A percentile compares a stretch with the other conserved stretches of the same genome.
Evolutionary conservation across 345 rosid species (phyloP).

Genomic region (Eucalyptus cloeziana): DNA sequence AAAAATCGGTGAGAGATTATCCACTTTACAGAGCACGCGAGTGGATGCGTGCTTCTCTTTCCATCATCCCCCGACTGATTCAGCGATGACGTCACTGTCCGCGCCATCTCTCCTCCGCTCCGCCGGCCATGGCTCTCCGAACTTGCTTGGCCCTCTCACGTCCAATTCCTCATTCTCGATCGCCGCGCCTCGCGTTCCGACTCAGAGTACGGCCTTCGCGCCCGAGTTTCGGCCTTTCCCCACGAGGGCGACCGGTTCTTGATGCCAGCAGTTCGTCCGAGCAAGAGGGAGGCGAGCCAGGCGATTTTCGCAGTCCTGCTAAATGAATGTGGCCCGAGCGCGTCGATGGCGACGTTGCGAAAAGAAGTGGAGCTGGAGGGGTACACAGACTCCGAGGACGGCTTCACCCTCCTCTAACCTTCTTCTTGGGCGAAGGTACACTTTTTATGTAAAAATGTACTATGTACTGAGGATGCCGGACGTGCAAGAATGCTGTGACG

Average conservation of each 20-base stretch:
- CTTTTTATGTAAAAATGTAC: not conserved
- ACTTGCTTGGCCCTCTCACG: not conserved
- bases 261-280: not conserved
- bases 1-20: not conserved
- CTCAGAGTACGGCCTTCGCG: not conserved
- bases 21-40: not conserved
- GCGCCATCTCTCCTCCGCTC: not conserved
- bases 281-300: constrained; percentile 42
- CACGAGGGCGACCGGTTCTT: not conserved
- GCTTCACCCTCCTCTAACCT: constrained; percentile 73
- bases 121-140: not conserved
- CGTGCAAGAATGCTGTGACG: not conserved
- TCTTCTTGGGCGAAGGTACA: constrained; percentile 62
- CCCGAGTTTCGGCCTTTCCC: not conserved
- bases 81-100: not conserved
- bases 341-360: constrained; percentile 1
- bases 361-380: constrained; percentile 34
- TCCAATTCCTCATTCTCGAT: not conserved
- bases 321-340: constrained; percentile 15
- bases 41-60: not conserved
- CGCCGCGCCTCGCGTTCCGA: not conserved
- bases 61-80: not conserved
- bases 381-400: constrained; percentile 51
- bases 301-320: constrained; percentile 32
- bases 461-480: not conserved